Conservation (phyloP, 306 rosid genomes). For the Adenanthera pavonina region DNA sequence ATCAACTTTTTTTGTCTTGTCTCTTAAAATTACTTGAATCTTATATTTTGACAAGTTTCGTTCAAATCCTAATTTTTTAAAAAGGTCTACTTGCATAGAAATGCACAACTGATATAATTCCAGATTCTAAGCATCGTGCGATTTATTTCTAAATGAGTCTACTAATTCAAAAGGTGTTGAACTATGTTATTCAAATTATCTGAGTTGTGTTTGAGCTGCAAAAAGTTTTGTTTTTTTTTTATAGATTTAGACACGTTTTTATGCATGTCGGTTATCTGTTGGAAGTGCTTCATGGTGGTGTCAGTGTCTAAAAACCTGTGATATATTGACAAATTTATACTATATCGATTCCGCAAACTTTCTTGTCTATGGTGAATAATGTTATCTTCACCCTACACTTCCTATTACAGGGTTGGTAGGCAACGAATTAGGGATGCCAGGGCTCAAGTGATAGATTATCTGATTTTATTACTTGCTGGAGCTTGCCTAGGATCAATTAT, state of each 20-base stretch:
- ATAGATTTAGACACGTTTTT: neutral
- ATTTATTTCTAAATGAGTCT: neutral
- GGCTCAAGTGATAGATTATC: conserved; percentile 84
- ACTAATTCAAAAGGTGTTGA: neutral
- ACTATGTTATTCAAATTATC: neutral
- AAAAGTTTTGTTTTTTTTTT: neutral
- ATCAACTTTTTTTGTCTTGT: neutral
- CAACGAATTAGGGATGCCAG: conserved; percentile 90
- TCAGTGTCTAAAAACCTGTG: neutral
- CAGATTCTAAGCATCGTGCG: neutral
- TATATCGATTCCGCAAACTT: neutral
- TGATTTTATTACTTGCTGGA: conserved; percentile 93
- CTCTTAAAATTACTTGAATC: neutral
- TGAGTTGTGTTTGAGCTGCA: neutral
- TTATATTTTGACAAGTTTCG: neutral
- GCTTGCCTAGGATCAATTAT: conserved; percentile 94
- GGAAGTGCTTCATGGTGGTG: neutral
- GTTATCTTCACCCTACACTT: conserved; percentile 29
- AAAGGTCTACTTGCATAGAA: neutral
- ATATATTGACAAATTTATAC: neutral
- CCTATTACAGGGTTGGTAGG: conserved; percentile 71
- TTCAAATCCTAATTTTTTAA: neutral
- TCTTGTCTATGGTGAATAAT: conserved; percentile 25
- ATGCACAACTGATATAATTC: neutral
- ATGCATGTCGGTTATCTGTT: neutral